A percentile compares a stretch with the other conserved stretches of the same genome.
Evolutionary conservation across 148 eudicot genomes (phyloP).

Genomic region (Simmondsia chinensis): DNA sequence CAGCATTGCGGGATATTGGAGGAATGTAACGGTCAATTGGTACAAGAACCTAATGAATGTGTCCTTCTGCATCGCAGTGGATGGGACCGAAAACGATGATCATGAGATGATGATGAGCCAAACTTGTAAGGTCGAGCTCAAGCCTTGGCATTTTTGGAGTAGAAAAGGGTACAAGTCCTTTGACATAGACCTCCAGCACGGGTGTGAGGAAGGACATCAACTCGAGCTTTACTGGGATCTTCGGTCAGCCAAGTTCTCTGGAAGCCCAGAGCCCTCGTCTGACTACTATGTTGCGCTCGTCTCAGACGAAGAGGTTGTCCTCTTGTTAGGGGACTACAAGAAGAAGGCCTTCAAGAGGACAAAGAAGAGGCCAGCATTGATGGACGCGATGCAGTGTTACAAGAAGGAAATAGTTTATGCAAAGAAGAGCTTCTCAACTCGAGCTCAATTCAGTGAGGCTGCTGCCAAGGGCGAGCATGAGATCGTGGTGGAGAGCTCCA

Average conservation of each 20-base stretch:
- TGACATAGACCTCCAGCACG: conserved; percentile 35
- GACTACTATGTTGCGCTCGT: conserved; percentile 71
- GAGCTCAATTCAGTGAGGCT: conserved; percentile 36
- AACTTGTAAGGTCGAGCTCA: conserved; percentile 76
- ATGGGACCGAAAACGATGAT: conserved; percentile 34
- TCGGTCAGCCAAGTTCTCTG: conserved; percentile 54
- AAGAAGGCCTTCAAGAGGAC: conserved; percentile 72
- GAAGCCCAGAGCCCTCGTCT: conserved; percentile 63
- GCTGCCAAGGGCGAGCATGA: conserved; percentile 31
- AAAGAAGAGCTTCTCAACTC: conserved; percentile 37
- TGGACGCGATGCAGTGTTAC: conserved; percentile 43
- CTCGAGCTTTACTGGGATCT: conserved; percentile 83
- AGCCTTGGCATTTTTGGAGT: conserved; percentile 94
- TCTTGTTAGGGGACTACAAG: conserved; percentile 60
- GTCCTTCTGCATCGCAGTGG: conserved; percentile 45
- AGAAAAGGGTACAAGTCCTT: conserved; percentile 66
- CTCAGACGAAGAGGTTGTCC: conserved; percentile 69
- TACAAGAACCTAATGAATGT: conserved; percentile 53
- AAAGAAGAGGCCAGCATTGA: conserved; percentile 51
- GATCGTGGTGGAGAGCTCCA: conserved; percentile 47
- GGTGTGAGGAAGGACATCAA: conserved; percentile 10
- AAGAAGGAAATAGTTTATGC: conserved; percentile 61
- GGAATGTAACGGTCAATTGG: conserved; percentile 67
- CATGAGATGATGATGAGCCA: conserved; percentile 12
- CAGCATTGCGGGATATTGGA: conserved; percentile 67